phyloP scores from a whole-genome alignment of 371 early-diverging fungal species.

The Apophysomyces elegans region DNA sequence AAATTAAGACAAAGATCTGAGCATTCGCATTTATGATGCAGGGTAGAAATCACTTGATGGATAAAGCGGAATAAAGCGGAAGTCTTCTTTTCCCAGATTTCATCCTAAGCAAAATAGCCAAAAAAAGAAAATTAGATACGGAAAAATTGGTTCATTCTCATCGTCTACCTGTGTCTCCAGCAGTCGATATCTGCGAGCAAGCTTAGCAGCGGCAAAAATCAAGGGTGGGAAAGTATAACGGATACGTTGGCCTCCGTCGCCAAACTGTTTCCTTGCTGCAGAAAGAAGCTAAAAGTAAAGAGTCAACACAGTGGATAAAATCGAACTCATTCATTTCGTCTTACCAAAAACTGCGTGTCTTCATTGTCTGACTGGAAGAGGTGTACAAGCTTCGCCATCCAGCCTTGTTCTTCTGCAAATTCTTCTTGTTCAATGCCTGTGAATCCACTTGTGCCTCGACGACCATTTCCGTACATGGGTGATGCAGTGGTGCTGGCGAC shows the following conservation, averaged over 20 bases:
- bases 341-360: slow-evolving; percentile 74
- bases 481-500: slow-evolving; percentile 29
- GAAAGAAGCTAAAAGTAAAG: slow-evolving; percentile 61
- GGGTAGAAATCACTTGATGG: slow-evolving; percentile 72
- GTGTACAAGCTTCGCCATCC: slow-evolving; percentile 85
- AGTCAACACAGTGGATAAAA: not conserved
- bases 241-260: slow-evolving; percentile 84
- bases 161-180: slow-evolving; percentile 41
- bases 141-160: not conserved
- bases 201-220: slow-evolving; percentile 70
- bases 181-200: slow-evolving; percentile 64
- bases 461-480: slow-evolving; percentile 23
- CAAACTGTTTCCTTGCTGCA: slow-evolving; percentile 79
- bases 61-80: slow-evolving; percentile 73
- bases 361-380: slow-evolving; percentile 73
- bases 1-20: slow-evolving; percentile 78
- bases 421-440: slow-evolving; percentile 67
- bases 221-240: slow-evolving; percentile 89
- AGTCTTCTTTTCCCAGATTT: slow-evolving; percentile 69
- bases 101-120: slow-evolving; percentile 39
- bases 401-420: slow-evolving; percentile 81
- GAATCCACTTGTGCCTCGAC: slow-evolving; percentile 28
- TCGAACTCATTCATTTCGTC: not conserved
- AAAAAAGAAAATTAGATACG: not conserved
- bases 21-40: slow-evolving; percentile 69